Evolutionary conservation across 2,329 filamentous ascomycete genomes (phyloP), one percentile per base, ranked within the genome.

Genomic region (Bisporella sp.): DNA sequence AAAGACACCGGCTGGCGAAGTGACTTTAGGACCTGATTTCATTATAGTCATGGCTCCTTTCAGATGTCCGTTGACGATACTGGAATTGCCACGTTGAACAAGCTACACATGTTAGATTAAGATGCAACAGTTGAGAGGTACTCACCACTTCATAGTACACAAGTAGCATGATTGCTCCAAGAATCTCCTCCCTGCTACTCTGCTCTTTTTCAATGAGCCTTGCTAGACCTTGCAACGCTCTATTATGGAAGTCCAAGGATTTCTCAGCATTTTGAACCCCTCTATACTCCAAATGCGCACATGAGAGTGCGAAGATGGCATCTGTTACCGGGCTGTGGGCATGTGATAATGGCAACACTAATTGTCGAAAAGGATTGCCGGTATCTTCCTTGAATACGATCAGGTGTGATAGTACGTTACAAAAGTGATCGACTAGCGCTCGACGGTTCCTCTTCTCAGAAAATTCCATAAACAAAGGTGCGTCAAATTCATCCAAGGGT

Each of bases 241-340:
- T 71, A 53, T 76, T 80, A 55, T 84, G 80, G 55, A 82, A 82
- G 52, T 73, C 73, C 1, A 81, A 65, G 35, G 79, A 81, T 57
- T 73, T 77, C 57, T 82, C 78, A 46, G 59, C 54, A 29, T 74
- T 75, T 21, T 73, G 67, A 6, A 79, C 68, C 1, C 77, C 77
- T 29, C 78, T 69, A 45, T 78, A 89, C 50, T 92, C 86, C 52
- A 95, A 72, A 64, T 96, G 93, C 52, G 90, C 92, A 50, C 86
- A 87, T 1, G 89, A 81, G 5, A 96, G 71, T 1, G 90, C 89
- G 51, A 87, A 90, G 53, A 96, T 85, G 8, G 90, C 89, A 62
- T 93, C 88, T 65, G 87, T 85, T 4, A 96, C 75, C 1, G 78
- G 74, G 0, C 70, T 69, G 59, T 76, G 79, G 41, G 62, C 69